These are phyloP conservation scores for Paracoccidioides brasiliensis DNA, from an alignment of 2,329 filamentous ascomycete species.

Conservation along the genomic window DNA sequence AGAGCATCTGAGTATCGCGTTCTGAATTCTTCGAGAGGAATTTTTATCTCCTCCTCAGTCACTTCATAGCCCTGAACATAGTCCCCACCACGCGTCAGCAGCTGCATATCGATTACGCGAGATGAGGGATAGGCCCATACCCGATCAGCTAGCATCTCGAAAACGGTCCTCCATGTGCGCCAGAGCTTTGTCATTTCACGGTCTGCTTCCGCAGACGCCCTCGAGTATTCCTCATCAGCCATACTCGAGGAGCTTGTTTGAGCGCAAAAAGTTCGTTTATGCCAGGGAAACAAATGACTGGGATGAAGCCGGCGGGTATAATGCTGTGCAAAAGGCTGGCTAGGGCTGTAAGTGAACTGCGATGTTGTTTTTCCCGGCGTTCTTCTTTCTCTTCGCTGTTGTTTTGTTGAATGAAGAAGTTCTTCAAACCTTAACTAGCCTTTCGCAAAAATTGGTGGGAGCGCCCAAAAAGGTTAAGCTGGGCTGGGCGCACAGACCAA, in stretches of 20 bases:
- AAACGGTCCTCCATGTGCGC: slow-evolving; percentile 85
- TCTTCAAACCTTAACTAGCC: too few relatives aligned
- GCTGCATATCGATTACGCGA: slow-evolving; percentile 1
- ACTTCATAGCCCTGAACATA: slow-evolving; percentile 72
- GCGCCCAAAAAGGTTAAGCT: neutral
- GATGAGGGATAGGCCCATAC: slow-evolving; percentile 41
- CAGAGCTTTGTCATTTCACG: slow-evolving; percentile 55
- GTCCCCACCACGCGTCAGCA: slow-evolving; percentile 12
- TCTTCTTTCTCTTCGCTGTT: too few relatives aligned
- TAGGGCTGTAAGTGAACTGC: too few relatives aligned
- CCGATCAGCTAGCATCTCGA: slow-evolving; percentile 87
- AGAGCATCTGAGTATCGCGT: slow-evolving; percentile 56
- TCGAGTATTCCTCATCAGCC: slow-evolving; percentile 26
- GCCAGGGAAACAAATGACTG: neutral
- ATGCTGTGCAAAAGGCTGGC: too few relatives aligned
- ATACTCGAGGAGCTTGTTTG: slow-evolving; percentile 14
- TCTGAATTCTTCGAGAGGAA: slow-evolving; percentile 73
- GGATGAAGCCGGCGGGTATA: neutral
- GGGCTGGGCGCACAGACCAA: slow-evolving; percentile 18
- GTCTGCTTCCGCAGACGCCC: slow-evolving; percentile 26
- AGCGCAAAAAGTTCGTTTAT: neutral
- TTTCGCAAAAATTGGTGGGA: slow-evolving; percentile 20
- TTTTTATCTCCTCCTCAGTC: slow-evolving; percentile 74
- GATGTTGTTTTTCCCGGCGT: too few relatives aligned
- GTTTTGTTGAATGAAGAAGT: too few relatives aligned